Base-by-base conservation (phyloP, 805 yeast species). In the Hanseniaspora thailandica region DNA sequence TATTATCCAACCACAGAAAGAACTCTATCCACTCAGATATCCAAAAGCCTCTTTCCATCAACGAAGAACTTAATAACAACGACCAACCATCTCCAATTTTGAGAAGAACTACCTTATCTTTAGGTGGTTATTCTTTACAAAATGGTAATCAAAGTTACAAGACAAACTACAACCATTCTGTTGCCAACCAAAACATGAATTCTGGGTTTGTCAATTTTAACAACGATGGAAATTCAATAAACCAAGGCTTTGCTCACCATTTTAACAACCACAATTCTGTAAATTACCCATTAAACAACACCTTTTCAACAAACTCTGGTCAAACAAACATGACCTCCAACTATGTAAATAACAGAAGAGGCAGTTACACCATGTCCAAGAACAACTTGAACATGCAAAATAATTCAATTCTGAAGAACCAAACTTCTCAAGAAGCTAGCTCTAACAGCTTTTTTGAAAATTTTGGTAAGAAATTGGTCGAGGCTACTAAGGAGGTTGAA, bases 401-500 rank as follows among this genome's bases (percentile, higher is more conserved):
- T 7, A 48, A 30, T n/a, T 48, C 52, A 6, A 22, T 48, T 40
- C 25, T 50, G 23, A 50, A 34, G 26, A 43, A 50, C 26, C 22
- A 31, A 33, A 8, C 12, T 4, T 20, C 34, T 10, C 15, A 17
- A 17, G 38, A 45, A 15, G 22, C 39, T n/a, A 43, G 23, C 39
- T 35, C 52, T 20, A 62, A 61, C 34, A 65, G 68, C 6, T 65
- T 67, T 47, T 67, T 66, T 47, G 68, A 67, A 50, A 59, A 59
- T 44, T 63, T 67, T 50, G 70, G 70, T 39, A 62, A 62, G 53
- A 57, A 67, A 17, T 52, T 67, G 34, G 63, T 66, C 25, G 69
- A 66, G 48, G 69, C 68, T 19, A 66, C 70, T 1, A 58, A 62
- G 28, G 70, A 66, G 58, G 57, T 66, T 28, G 70, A 52, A 28